A percentile compares a stretch with the other conserved stretches of the same genome.
Evolutionary conservation across 495 filamentous ascomycete species (phyloP).

Genomic region (Xylaria longipes): DNA sequence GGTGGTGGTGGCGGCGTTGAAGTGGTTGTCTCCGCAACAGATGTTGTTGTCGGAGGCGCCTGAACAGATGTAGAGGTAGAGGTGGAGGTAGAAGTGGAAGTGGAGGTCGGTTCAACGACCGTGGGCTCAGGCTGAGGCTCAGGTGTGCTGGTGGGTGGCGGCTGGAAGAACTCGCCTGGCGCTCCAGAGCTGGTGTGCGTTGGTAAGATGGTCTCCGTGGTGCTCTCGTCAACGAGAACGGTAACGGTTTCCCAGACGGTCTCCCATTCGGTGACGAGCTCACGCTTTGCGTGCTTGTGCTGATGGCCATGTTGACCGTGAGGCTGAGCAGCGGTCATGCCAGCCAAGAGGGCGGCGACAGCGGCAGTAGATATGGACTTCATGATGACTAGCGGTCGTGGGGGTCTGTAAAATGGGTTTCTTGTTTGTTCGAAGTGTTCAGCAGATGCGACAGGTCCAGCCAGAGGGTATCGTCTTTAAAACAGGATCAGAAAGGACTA

Average conservation of each 20-base stretch:
- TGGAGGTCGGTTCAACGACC: conserved; percentile 3
- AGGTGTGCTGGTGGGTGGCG: conserved; percentile 21
- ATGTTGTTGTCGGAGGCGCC: conserved; percentile 10
- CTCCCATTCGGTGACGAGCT: conserved; percentile 53
- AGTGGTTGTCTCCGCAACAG: neutral
- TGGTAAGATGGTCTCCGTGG: conserved; percentile 48
- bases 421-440: neutral
- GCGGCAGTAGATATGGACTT: conserved; percentile 52
- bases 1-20: conserved; percentile 26
- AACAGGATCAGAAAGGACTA: conserved; percentile 19
- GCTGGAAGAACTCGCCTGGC: conserved; percentile 53
- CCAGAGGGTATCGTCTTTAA: conserved; percentile 22
- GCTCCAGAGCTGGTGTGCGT: conserved; percentile 32
- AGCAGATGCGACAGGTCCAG: conserved; percentile 25
- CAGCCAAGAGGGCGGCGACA: conserved; percentile 49
- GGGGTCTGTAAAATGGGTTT: conserved; percentile 1
- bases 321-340: conserved; percentile 53
- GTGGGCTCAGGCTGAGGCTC: neutral
- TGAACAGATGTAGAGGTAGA: neutral
- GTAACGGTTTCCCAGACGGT: conserved; percentile 58
- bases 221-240: conserved; percentile 49
- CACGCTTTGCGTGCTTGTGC: conserved; percentile 47
- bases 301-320: conserved; percentile 47
- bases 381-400: conserved; percentile 45
- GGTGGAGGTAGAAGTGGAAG: conserved; percentile 1